Base-by-base conservation (phyloP, 83 land plant genomes). In the Isoetes engelmannii region DNA sequence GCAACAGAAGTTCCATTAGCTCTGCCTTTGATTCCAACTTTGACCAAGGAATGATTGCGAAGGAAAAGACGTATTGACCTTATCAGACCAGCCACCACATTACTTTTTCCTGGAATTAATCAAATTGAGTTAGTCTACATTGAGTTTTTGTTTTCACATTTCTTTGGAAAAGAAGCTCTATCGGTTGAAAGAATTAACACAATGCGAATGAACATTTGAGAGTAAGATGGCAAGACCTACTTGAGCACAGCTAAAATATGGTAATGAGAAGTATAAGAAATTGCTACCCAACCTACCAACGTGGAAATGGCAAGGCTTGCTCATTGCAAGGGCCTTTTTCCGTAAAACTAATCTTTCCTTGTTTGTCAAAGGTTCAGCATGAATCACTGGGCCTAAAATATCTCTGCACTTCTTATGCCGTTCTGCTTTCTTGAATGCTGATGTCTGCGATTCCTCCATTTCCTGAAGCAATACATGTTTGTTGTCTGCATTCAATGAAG, bases 11-110 rank as follows among this genome's bases (percentile, higher is more conserved):
- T 94, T 28, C 98, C 99, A 63, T 75, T 80, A 6, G 90, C 88
- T 69, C 92, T 77, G 48, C 92, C 91, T 74, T 94, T 94, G 51
- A 94, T 82, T 54, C 84, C 85, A 54, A 94, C 87, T 55, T 88
- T 83, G 44, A 84, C 92, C 43, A 90, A 87, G 50, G 97, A 80
- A 63, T 88, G 82, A 70, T 77, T 88, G 72, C 79, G 18, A 59
- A 94, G 86, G 74, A 87, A 86, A 41, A 68, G 62, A 43, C 81
- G 81, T 45, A 90, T 90, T 13, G 90, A 68, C 71, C 83, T 88
- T 50, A 86, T 88, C 46, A 94, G 82, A 42, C 97, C 99, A 55
- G 81, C 69, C 8, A 88, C 57, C n/a, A 83, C 70, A 79, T 91
- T 94, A 64, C 79, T 86, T 74, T 80, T 86, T 21, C 97, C 99